These are phyloP conservation scores for Zygosaccharomyces sapae DNA, from an alignment of 1,139 yeast genomes.

Conservation along the genomic window DNA sequence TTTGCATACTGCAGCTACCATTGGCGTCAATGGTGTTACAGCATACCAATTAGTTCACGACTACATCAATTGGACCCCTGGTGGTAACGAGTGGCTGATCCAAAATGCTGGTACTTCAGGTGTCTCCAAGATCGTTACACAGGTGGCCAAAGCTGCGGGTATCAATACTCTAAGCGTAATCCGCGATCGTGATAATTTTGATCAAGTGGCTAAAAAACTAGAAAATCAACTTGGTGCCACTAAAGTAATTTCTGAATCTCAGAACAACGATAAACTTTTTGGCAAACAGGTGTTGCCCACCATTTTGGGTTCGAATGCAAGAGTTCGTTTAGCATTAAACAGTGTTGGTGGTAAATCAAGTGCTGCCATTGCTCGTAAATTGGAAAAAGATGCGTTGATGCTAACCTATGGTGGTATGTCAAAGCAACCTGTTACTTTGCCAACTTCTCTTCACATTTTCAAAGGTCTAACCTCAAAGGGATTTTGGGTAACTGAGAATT, in stretches of 20 bases:
- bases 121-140: slow-evolving; percentile 89
- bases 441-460: slow-evolving; percentile 85
- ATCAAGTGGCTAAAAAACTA: slow-evolving; percentile 44
- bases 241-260: slow-evolving; percentile 83
- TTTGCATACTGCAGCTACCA: slow-evolving; percentile 69
- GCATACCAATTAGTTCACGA: slow-evolving; percentile 85
- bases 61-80: slow-evolving; percentile 56
- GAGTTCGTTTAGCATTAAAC: slow-evolving; percentile 73
- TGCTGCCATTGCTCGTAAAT: slow-evolving; percentile 75
- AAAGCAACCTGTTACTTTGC: slow-evolving; percentile 83
- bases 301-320: slow-evolving; percentile 47
- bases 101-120: slow-evolving; percentile 97
- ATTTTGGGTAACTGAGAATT: slow-evolving; percentile 86
- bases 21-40: slow-evolving; percentile 86
- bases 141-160: slow-evolving; percentile 74
- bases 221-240: slow-evolving; percentile 78
- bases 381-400: slow-evolving; percentile 66
- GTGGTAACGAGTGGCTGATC: slow-evolving; percentile 75
- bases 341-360: slow-evolving; percentile 91
- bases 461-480: slow-evolving; percentile 84
- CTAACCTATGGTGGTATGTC: slow-evolving; percentile 98
- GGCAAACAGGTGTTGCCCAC: slow-evolving; percentile 57
- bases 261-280: slow-evolving; percentile 65
- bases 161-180: slow-evolving; percentile 81
- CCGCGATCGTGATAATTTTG: slow-evolving; percentile 75